Conservation (phyloP, 805 yeast species). For the Debaryomyces tyrocola region DNA sequence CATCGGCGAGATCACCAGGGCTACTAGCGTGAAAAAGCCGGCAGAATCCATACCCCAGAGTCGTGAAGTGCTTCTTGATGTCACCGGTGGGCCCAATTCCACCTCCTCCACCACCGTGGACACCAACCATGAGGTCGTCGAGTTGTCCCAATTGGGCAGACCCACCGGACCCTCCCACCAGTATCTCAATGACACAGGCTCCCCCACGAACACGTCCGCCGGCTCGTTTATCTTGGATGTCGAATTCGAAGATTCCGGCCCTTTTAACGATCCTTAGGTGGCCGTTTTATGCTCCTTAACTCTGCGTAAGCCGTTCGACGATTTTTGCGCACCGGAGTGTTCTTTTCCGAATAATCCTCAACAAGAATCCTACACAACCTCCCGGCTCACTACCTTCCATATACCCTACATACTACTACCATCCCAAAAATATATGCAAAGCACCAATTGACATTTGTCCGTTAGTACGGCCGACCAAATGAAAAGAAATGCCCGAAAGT, state of each 20-base stretch:
- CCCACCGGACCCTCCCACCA: constrained; percentile 3
- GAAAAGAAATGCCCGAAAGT: no score
- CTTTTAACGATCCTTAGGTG: constrained; percentile 28
- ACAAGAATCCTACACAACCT: not conserved
- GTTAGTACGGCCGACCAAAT: no score
- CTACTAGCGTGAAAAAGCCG: constrained; percentile 32
- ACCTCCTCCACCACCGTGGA: not conserved
- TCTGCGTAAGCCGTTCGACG: no score
- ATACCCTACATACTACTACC: no score
- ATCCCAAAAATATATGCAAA: no score
- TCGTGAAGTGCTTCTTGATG: constrained; percentile 15
- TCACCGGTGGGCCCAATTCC: constrained; percentile 1
- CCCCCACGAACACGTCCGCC: not conserved
- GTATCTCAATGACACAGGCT: not conserved
- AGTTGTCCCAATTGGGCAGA: constrained; percentile 2
- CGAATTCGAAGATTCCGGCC: constrained; percentile 28
- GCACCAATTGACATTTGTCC: no score
- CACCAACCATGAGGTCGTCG: not conserved
- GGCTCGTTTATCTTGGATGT: constrained; percentile 36
- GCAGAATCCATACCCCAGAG: constrained; percentile 5
- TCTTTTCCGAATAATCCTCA: not conserved
- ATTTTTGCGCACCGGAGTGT: not conserved
- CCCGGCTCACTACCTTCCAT: no score
- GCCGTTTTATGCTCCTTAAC: not conserved
- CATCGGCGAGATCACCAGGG: constrained; percentile 44